Base-by-base conservation (phyloP, 805 yeast species). In the Candida yuanshanica region DNA sequence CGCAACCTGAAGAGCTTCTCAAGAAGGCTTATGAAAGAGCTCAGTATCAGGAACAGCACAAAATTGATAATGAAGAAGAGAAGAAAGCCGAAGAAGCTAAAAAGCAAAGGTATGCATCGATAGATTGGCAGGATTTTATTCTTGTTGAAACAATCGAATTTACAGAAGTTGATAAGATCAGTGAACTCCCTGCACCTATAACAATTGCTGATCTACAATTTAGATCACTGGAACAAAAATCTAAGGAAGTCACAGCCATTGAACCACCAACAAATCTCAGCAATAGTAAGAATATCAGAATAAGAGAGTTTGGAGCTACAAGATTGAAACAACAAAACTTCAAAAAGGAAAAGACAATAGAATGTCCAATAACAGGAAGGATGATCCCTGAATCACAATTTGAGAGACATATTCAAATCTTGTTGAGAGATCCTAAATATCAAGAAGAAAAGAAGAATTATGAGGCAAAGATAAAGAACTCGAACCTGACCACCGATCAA, bases 61-160 rank as follows among this genome's bases (percentile, higher is more conserved):
- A 65, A 17, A 64, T 60, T 17, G 48, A 70, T 39, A 55, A 54
- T 6, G 59, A 65, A 35, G 66, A 66, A 39, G 64, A 64, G 7
- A 56, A 56, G 27, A 51, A 56, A 44, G 50, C 49, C 44, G 59
- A 69, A 50, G 61, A 63, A 45, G 46, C 58, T 40, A 38, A 60
- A 56, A 70, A 70, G 43, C 49, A 77, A 5, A 80, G 74, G 33
- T 86, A 72, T 62, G 87, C 90, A 0, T 74, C 83, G 9, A 80
- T 88, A 18, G 89, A 90, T 62, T 91, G 99, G 99, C 80, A 81
- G 42, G 86, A 84, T 47, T 91, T 90, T 55, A 68, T 72, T 2
- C 68, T 86, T 14, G 82, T 86, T 7, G 87, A 80, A 37, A 77
- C 81, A 2, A 68, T 89, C 12, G 78, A 72, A 37, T 82, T 88